Evolutionary conservation across 495 filamentous ascomycete genomes (phyloP), one percentile per base, ranked within the genome.

Genomic region (Penicillium pulvis): DNA sequence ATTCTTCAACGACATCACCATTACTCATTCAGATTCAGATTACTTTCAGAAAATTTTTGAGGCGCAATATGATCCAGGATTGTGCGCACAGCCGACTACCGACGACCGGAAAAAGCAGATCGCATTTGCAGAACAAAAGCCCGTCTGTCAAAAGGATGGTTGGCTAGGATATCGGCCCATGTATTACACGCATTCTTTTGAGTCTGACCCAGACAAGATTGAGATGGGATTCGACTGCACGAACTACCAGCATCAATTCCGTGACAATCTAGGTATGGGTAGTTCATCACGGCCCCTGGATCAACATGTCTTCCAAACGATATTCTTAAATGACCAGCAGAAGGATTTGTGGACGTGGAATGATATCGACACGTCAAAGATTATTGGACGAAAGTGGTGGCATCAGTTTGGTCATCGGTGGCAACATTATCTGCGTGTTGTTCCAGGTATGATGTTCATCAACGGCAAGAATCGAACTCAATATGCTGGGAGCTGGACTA

Each of bases 161-260:
- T 76, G 74, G 72, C 41, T 59, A 11, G 81, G 84, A 20, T 93
- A 87, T 69, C 78, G 83, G 17, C 88, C 90, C 16, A 94, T 94
- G 90, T 94, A 94, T 73, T 88, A 84, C 70, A 93, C 85, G 57
- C 88, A 91, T 53, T 82, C 79, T 14, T 91, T 91, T 66, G 64
- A 73, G 10, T 62, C 81, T 12, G 86, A 89, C 60, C 81, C 79
- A 11, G 76, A 78, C 12, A 89, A 90, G 61, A 87, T 95, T 9
- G 90, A 95, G 64, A 93, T 95, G 90, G 87, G 83, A 59, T 95
- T 93, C 70, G 89, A 93, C 69, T 90, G 88, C 72, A 88, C 86
- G 17, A 89, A 91, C 64, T 95, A 95, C 73, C 90, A 95, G 66
- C 79, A 87, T 58, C 90, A 95, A 70, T 92, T 95, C 65, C 84